Percentiles rank a stretch among this genome's conserved stretches.
phyloP scores from a whole-genome alignment of 768 basidiomycete genomes.

The Lactifluus hygrophoroides region DNA sequence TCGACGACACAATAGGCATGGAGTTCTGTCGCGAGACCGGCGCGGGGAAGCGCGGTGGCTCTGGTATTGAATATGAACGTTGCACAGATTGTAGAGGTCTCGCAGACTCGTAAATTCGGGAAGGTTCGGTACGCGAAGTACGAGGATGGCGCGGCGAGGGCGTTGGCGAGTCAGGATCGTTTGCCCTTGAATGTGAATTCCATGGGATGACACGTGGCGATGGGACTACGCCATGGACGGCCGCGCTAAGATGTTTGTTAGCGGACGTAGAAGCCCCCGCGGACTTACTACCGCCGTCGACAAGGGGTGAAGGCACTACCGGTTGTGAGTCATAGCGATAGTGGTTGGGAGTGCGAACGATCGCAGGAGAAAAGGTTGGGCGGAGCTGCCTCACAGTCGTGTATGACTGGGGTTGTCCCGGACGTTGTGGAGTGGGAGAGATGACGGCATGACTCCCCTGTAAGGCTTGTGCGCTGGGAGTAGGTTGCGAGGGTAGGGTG shows the following conservation, averaged over 20 bases:
- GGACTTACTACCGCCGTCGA: neutral
- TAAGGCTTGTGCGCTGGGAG: neutral
- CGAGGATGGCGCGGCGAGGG: constrained; percentile 11
- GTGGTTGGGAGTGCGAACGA: constrained; percentile 61
- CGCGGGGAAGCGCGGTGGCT: neutral
- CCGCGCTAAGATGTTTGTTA: constrained; percentile 1
- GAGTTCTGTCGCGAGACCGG: constrained; percentile 15
- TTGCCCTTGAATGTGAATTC: constrained; percentile 3
- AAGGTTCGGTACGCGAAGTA: neutral
- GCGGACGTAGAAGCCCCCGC: constrained; percentile 3
- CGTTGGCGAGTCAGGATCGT: constrained; percentile 4
- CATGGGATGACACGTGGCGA: constrained; percentile 12
- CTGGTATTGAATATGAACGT: constrained; percentile 15
- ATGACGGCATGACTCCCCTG: constrained; percentile 16
- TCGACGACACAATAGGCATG: constrained; percentile 6
- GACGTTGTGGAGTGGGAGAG: constrained; percentile 20
- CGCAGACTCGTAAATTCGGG: constrained; percentile 1
- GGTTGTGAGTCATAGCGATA: constrained; percentile 30
- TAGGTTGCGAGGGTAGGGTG: neutral
- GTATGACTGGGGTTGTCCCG: constrained; percentile 34
- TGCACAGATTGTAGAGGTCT: neutral
- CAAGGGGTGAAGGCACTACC: constrained; percentile 18
- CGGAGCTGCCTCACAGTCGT: constrained; percentile 46
- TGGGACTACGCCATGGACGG: neutral
- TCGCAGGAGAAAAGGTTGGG: constrained; percentile 59